These are phyloP conservation scores for Leptographium procerum DNA, from an alignment of 2,329 filamentous ascomycete genomes.

Conservation along the genomic window DNA sequence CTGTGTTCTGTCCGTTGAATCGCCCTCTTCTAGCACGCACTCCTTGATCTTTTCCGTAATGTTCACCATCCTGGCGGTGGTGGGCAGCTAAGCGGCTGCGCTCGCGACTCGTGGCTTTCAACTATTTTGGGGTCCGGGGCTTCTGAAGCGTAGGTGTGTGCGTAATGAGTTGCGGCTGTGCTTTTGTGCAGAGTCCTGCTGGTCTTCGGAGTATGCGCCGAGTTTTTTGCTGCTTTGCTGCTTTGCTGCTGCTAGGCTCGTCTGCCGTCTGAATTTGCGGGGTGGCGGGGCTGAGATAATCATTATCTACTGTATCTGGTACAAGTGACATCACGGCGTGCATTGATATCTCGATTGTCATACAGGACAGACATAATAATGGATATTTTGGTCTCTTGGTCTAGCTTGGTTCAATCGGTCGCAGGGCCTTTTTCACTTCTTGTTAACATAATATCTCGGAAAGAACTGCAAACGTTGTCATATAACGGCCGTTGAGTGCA, in stretches of 20 bases:
- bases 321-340: neutral
- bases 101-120: neutral
- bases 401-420: too few relatives aligned
- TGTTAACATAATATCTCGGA: too few relatives aligned
- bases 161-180: neutral
- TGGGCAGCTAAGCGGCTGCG: constrained; percentile 9
- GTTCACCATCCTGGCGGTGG: constrained; percentile 69
- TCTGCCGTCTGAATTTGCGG: neutral
- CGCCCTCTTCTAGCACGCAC: too few relatives aligned
- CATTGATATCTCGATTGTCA: too few relatives aligned
- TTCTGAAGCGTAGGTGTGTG: too few relatives aligned
- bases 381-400: too few relatives aligned
- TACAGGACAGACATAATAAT: too few relatives aligned
- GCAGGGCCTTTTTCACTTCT: too few relatives aligned
- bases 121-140: neutral
- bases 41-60: constrained; percentile 99
- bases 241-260: neutral
- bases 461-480: too few relatives aligned
- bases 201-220: neutral
- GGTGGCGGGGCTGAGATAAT: neutral
- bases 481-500: too few relatives aligned
- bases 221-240: neutral
- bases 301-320: neutral
- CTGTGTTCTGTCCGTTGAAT: constrained; percentile 3
- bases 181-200: neutral